Evolutionary conservation across 1,139 yeast species (phyloP), one percentile per base, ranked within the genome.

Genomic region (Kodamaea alishanica): DNA sequence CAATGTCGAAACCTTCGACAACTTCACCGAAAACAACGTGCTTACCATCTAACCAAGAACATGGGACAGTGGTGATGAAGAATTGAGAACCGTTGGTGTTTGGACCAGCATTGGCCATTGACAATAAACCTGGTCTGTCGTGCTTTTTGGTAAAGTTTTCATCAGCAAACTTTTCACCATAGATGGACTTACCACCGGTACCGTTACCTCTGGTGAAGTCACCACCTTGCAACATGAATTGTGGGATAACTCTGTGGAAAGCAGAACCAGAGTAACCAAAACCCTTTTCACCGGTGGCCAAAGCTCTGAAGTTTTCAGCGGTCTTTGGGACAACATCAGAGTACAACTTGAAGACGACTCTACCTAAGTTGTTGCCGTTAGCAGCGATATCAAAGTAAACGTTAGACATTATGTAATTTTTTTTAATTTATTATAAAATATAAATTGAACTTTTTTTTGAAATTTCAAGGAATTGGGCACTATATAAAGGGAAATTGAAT

Each of bases 51-150:
- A 92, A 83, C 97, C 97, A 90, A 55, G 96, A 86, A 68, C 86
- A 76, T 60, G 89, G 79, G 45, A 90, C 97, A 49, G 97, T 90
- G 78, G 98, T 92, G 73, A 92, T 81, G 81, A 92, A 92, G 78
- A 92, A 92, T 76, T 92, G 98, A 45, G 97, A 90, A 54, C 98
- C 98, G 77, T 92, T 92, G 81, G 97, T 90, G 90, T 90, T 88
- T 72, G 96, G 96, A 65, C 98, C 98, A 58, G 97, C 97, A 64
- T 92, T 92, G 69, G 98, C 98, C 98, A 92, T 92, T 58, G 96
- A 87, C 66, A 92, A 80, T 60, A 90, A 79, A 74, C 97, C 97
- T 59, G 97, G 96, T 70, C 76, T 83, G 73, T 76, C 79, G 81
- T 90, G 97, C 65, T 64, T 84, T 78, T 75, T 79, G 70, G 65